Conservation (phyloP, 2,329 filamentous ascomycete genomes). For the Neonectria punicea region DNA sequence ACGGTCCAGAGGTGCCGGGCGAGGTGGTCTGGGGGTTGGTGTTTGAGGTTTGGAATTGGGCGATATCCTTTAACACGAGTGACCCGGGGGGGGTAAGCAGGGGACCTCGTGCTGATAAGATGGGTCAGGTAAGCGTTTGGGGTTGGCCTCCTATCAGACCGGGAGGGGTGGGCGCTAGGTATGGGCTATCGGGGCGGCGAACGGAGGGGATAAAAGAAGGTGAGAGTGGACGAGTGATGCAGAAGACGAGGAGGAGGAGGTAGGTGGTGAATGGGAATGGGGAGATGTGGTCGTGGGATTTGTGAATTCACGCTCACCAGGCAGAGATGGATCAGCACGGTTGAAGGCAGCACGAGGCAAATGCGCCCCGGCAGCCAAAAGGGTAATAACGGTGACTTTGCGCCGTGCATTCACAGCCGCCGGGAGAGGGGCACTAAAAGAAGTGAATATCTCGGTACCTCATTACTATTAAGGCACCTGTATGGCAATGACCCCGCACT, state of each 20-base stretch:
- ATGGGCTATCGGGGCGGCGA: neutral
- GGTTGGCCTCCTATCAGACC: constrained; percentile 7
- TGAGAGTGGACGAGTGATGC: neutral
- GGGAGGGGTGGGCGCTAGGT: constrained; percentile 1
- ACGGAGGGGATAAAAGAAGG: neutral
- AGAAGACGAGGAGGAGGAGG: too few species aligned
- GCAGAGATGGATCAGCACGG: neutral
- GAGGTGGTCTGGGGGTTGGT: constrained; percentile 10
- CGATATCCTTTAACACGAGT: constrained; percentile 12
- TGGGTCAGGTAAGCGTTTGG: neutral
- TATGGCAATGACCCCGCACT: too few species aligned
- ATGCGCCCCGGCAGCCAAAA: neutral
- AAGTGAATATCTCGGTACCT: neutral
- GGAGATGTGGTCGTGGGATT: neutral
- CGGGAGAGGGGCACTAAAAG: neutral
- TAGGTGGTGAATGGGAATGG: neutral
- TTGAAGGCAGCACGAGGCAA: neutral
- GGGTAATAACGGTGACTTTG: neutral
- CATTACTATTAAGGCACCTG: too few species aligned
- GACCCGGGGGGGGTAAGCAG: constrained; percentile 1
- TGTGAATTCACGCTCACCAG: constrained; percentile 4
- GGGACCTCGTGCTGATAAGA: constrained; percentile 13
- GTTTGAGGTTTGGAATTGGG: constrained; percentile 9
- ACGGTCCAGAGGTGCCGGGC: constrained; percentile 7
- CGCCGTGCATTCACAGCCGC: neutral